phyloP scores from a whole-genome alignment of 1,139 yeast species.

The Kurtzmaniella natalensis region DNA sequence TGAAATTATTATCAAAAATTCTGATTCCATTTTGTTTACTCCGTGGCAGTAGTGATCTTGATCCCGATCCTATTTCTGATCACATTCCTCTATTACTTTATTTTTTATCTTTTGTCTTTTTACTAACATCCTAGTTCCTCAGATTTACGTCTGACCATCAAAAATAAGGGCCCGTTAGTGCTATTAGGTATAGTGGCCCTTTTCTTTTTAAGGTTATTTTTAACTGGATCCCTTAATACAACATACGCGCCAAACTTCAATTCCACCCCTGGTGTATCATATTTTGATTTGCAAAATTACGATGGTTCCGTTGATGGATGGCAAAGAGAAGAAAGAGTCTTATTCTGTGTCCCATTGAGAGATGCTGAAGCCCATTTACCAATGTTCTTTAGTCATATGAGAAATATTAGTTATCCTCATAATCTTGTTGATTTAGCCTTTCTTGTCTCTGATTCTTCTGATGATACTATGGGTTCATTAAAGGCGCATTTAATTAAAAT shows the following conservation, averaged over 20 bases:
- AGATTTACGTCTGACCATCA: too few species aligned
- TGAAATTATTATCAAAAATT: too few species aligned
- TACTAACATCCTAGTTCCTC: too few species aligned
- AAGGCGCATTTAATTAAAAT: slow-evolving; percentile 37
- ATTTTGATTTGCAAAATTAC: slow-evolving; percentile 43
- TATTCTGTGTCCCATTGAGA: slow-evolving; percentile 56
- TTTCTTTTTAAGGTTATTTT: too few species aligned
- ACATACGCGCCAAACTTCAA: slow-evolving; percentile 22
- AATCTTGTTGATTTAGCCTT: slow-evolving; percentile 54
- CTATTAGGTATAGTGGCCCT: too few species aligned
- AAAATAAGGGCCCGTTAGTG: too few species aligned
- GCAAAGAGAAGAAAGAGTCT: slow-evolving; percentile 50
- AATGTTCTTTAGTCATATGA: slow-evolving; percentile 57
- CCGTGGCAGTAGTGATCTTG: too few species aligned
- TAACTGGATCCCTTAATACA: too few species aligned
- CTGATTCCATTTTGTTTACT: too few species aligned
- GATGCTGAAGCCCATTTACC: slow-evolving; percentile 63
- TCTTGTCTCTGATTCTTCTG: slow-evolving; percentile 54
- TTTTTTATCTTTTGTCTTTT: too few species aligned
- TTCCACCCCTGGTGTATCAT: slow-evolving; percentile 25
- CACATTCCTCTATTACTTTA: too few species aligned
- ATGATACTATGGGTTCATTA: slow-evolving; percentile 51
- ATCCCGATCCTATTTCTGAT: too few species aligned
- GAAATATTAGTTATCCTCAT: slow-evolving; percentile 55
- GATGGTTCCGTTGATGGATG: slow-evolving; percentile 47